phyloP scores from a whole-genome alignment of 169 alveolate genomes.

The Toxoplasma gondii region DNA sequence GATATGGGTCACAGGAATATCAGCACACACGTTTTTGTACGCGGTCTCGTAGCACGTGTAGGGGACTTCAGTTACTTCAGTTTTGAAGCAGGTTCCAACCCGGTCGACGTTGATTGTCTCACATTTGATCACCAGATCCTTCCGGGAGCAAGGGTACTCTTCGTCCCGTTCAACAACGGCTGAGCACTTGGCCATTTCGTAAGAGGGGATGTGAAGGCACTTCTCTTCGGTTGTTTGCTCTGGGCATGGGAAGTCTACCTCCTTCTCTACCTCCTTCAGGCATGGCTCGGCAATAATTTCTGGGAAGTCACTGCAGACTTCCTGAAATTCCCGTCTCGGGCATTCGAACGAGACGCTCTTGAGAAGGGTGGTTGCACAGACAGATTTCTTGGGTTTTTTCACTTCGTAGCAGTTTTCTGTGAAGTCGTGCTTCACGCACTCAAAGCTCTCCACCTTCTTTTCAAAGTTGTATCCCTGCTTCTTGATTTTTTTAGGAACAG shows the following conservation, averaged over 20 bases:
- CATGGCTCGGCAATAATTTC: conserved; percentile 49
- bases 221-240: conserved; percentile 62
- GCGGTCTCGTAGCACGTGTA: conserved; percentile 67
- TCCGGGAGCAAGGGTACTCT: conserved; percentile 58
- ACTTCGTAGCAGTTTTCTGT: conserved; percentile 49
- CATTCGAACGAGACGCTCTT: conserved; percentile 38
- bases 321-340: conserved; percentile 49
- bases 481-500: conserved; percentile 32
- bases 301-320: conserved; percentile 48
- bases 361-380: conserved; percentile 53
- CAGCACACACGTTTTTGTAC: conserved; percentile 51
- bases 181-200: conserved; percentile 65
- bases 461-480: conserved; percentile 46
- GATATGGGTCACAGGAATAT: conserved; percentile 47
- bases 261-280: conserved; percentile 18
- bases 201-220: conserved; percentile 58
- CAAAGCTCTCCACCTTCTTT: conserved; percentile 40
- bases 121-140: conserved; percentile 47
- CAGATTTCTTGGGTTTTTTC: conserved; percentile 41
- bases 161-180: conserved; percentile 53
- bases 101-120: conserved; percentile 29
- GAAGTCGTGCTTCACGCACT: conserved; percentile 61
- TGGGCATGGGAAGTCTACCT: conserved; percentile 54
- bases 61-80: conserved; percentile 54
- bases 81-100: conserved; percentile 57